Conservation (phyloP, 441 rosid species). For the Adansonia gregorii region DNA sequence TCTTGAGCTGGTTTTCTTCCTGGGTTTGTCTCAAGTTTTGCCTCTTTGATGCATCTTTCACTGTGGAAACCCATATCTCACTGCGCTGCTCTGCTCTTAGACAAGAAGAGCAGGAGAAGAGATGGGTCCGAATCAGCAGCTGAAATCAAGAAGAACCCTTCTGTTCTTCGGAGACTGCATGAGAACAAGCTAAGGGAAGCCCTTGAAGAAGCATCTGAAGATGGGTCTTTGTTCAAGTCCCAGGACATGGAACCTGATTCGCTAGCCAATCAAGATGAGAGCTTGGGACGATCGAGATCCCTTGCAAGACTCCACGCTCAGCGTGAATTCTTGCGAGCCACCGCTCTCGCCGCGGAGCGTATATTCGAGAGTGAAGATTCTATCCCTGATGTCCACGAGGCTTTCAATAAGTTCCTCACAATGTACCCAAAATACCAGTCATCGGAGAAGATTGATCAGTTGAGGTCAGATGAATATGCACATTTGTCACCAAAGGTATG, state of each 20-base stretch:
- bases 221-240: conserved; percentile 84
- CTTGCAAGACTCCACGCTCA: conserved; percentile 95
- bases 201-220: conserved; percentile 93
- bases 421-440: conserved; percentile 90
- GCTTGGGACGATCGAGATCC: conserved; percentile 83
- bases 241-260: conserved; percentile 70
- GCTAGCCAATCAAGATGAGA: conserved; percentile 52
- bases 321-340: conserved; percentile 85
- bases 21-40: conserved; percentile 29
- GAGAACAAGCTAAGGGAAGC: conserved; percentile 89
- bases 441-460: conserved; percentile 78
- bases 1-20: conserved; percentile 35
- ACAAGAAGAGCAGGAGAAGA: conserved; percentile 85
- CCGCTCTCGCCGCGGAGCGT: conserved; percentile 77
- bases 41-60: conserved; percentile 84
- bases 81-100: conserved; percentile 92
- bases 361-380: conserved; percentile 71
- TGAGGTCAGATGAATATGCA: conserved; percentile 78
- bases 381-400: conserved; percentile 65
- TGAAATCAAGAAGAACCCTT: conserved; percentile 53
- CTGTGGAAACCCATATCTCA: conserved; percentile 96
- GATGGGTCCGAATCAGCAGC: conserved; percentile 65
- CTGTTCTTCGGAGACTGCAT: conserved; percentile 63
- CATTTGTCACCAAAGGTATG: conserved; percentile 94
- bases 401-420: conserved; percentile 70